Evolutionary conservation across 1,139 yeast species (phyloP).

Genomic region (Nakaseomyces uthaithaninus): DNA sequence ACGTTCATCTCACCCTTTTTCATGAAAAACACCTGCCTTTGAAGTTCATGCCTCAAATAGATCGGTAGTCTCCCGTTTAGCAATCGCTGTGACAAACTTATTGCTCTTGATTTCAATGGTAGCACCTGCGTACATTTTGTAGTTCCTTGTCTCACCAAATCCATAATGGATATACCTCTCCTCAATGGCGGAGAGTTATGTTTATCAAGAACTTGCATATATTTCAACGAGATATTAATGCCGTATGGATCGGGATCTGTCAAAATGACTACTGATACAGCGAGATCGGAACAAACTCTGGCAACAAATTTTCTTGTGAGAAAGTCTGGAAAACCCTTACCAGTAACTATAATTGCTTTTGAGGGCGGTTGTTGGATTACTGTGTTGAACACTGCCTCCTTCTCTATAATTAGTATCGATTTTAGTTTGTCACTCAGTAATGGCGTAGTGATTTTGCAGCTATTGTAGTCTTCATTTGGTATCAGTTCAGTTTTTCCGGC

Average conservation of each 20-base stretch:
- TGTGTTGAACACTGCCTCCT: slow-evolving; percentile 29
- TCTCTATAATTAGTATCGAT: slow-evolving; percentile 25
- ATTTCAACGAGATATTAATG: slow-evolving; percentile 29
- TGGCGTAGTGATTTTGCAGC: slow-evolving; percentile 7
- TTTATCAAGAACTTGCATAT: slow-evolving; percentile 12
- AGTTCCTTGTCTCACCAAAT: slow-evolving; percentile 12
- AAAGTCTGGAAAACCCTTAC: slow-evolving; percentile 33
- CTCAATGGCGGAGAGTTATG: slow-evolving; percentile 9
- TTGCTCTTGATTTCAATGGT: slow-evolving; percentile 12
- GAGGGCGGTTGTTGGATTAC: slow-evolving; percentile 11
- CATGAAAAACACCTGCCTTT: slow-evolving; percentile 30
- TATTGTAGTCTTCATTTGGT: slow-evolving; percentile 14
- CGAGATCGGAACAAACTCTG: slow-evolving; percentile 6
- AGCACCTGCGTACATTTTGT: slow-evolving; percentile 12
- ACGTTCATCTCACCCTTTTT: slow-evolving; percentile 33
- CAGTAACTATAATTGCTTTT: slow-evolving; percentile 28
- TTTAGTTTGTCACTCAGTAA: slow-evolving; percentile 11
- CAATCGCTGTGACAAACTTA: slow-evolving; percentile 12
- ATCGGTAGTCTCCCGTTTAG: slow-evolving; percentile 6
- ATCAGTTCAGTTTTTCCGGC: slow-evolving; percentile 12
- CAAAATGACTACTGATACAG: slow-evolving; percentile 15
- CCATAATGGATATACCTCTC: slow-evolving; percentile 21
- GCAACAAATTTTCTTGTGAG: slow-evolving; percentile 16
- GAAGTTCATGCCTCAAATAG: slow-evolving; percentile 22
- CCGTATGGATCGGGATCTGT: slow-evolving; percentile 36